Conservation (phyloP, 2,329 filamentous ascomycete genomes). For the Aspergillus tanneri region DNA sequence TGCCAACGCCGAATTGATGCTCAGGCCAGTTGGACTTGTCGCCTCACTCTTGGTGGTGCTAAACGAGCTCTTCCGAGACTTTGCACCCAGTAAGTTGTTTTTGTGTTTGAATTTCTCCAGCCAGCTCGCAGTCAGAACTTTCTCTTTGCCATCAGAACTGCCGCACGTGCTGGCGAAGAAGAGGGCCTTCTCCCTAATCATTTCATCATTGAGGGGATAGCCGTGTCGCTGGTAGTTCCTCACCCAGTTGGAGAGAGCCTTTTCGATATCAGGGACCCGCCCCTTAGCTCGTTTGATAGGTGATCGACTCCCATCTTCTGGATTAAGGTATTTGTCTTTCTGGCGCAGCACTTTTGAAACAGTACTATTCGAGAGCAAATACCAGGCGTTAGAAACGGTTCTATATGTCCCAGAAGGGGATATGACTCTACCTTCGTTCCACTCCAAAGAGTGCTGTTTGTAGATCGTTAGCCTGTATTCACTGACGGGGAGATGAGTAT, state of each 20-base stretch:
- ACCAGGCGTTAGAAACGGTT: conserved; percentile 14
- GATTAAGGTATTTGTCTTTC: conserved; percentile 89
- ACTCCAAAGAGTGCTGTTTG: conserved; percentile 79
- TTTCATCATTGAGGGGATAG: conserved; percentile 69
- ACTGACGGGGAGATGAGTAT: neutral
- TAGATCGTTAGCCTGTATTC: conserved; percentile 19
- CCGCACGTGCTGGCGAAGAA: conserved; percentile 75
- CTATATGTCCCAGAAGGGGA: neutral
- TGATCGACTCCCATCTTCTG: conserved; percentile 74
- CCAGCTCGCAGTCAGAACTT: conserved; percentile 73
- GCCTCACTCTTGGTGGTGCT: conserved; percentile 61
- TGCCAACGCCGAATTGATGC: conserved; percentile 54
- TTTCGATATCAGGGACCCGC: conserved; percentile 87
- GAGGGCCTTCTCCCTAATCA: conserved; percentile 78
- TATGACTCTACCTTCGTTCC: conserved; percentile 76
- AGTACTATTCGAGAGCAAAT: conserved; percentile 60
- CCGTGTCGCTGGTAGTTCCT: conserved; percentile 77
- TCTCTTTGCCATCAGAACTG: conserved; percentile 68
- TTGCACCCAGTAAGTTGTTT: conserved; percentile 61
- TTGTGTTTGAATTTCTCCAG: conserved; percentile 95
- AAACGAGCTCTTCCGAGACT: conserved; percentile 54
- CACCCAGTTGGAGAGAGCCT: conserved; percentile 83
- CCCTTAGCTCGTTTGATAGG: conserved; percentile 80
- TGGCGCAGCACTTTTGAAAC: conserved; percentile 97
- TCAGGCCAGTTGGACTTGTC: conserved; percentile 60